Conservation (phyloP, 257 asterid genomes). For the Echites panduratus region DNA sequence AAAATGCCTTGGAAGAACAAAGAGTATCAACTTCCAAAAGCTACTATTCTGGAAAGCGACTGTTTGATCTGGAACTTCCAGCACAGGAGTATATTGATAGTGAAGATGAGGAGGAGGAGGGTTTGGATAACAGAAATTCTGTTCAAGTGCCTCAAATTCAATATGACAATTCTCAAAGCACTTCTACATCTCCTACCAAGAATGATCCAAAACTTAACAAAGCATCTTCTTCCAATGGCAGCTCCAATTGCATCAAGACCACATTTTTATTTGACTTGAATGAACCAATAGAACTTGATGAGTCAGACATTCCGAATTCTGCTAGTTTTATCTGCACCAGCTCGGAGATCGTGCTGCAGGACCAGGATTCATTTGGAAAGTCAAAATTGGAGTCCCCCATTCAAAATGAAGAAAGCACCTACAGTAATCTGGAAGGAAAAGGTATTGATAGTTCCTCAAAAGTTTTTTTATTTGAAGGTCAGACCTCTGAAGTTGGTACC, state of each 20-base stretch:
- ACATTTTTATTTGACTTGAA: constrained; percentile 54
- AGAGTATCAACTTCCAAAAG: constrained; percentile 19
- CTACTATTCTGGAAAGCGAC: constrained; percentile 24
- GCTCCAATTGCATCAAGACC: constrained; percentile 23
- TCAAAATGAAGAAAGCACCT: constrained; percentile 10
- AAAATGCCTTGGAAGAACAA: constrained; percentile 19
- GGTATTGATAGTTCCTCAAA: constrained; percentile 14
- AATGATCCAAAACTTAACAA: constrained; percentile 22
- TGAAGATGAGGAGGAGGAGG: constrained; percentile 27
- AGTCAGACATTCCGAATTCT: constrained; percentile 27
- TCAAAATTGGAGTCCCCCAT: constrained; percentile 18
- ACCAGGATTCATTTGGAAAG: constrained; percentile 22
- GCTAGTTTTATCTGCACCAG: constrained; percentile 23
- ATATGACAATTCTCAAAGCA: constrained; percentile 9
- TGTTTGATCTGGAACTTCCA: constrained; percentile 46
- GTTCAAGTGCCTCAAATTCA: constrained; percentile 18
- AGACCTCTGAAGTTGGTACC: not conserved
- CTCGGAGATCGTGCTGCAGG: constrained; percentile 20
- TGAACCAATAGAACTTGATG: constrained; percentile 42
- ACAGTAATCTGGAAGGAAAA: constrained; percentile 6
- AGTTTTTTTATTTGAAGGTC: not conserved
- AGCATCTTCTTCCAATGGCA: constrained; percentile 22
- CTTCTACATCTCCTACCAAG: constrained; percentile 14
- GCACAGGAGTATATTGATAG: constrained; percentile 27
- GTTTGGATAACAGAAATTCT: constrained; percentile 20